Evolutionary conservation across 2,329 filamentous ascomycete species (phyloP), one percentile per base, ranked within the genome.

Genomic region (Dactylellina haptotyla): DNA sequence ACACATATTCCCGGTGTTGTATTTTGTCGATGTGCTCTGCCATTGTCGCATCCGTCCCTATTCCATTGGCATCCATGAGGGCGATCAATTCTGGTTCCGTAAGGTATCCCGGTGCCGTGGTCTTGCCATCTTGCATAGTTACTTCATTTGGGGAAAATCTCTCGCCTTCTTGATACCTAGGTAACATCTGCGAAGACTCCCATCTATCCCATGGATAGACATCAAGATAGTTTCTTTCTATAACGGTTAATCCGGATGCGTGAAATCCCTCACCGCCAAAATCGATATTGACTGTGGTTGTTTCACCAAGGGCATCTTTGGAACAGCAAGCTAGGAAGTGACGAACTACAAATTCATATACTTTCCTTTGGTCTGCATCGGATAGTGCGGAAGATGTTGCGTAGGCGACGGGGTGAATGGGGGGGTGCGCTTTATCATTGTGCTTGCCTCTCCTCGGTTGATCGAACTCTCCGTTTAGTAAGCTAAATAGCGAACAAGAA

Each of bases 31-130:
- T 99, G 79, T 99, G 95, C 78, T 99, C 95, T 0, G 95, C 95
- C 95, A 99, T 99, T 0, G 95, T 99, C 4, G 95, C 95, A 82
- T 99, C 95, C 8, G 95, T 99, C 10, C 95, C 95, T 76, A 99
- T 99, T 1, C 95, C 95, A 79, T 99, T 99, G 46, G 92, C 93
- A 82, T 99, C 95, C 95, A 99, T 99, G 9, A 99, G 86, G 2
- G 90, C 90, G 79, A 99, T 97, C 25, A 99, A 84, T 80, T 99
- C 95, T 0, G 95, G 93, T 80, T 99, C 95, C 0, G 95, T 98
- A 28, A 99, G 85, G 79, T 96, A 97, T 20, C 86, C 87, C 0
- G 95, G 95, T 10, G 93, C 84, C 0, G 86, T 87, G 0, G 95
- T 99, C 81, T 96, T 90, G n/a, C 95, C 94, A 77, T 98, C 93